Conservation (phyloP, 2,329 filamentous ascomycete species). For the Phaeoacremonium minimum region DNA sequence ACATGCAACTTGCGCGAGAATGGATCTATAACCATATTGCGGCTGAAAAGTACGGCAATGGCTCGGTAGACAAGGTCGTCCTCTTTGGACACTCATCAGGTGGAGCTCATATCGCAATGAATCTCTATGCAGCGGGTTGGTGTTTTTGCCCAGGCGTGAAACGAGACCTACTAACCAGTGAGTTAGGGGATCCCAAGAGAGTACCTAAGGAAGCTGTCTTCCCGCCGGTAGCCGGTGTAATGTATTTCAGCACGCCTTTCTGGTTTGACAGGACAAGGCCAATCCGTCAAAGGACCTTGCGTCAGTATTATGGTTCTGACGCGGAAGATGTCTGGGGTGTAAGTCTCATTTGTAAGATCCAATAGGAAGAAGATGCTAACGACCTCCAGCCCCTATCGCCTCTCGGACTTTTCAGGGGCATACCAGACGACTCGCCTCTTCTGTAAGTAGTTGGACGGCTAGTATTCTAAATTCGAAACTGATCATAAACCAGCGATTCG, state of each 20-base stretch:
- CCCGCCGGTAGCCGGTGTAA: constrained; percentile 10
- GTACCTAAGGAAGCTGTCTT: constrained; percentile 5
- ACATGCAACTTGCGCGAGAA: constrained; percentile 9
- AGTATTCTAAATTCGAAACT: no score
- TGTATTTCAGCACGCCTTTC: constrained; percentile 10
- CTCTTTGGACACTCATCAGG: constrained; percentile 12
- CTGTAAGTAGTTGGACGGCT: no score
- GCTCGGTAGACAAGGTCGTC: constrained; percentile 7
- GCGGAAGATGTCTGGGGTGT: constrained; percentile 10
- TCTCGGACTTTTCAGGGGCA: constrained; percentile 8
- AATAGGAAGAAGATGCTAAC: not conserved
- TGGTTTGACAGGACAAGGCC: constrained; percentile 10
- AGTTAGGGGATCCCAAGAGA: not conserved
- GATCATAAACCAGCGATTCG: constrained; percentile 4
- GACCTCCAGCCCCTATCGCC: constrained; percentile 6
- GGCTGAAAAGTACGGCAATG: constrained; percentile 6
- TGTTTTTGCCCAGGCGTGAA: not conserved
- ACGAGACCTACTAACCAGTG: not conserved
- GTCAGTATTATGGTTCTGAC: constrained; percentile 8
- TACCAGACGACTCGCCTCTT: constrained; percentile 8
- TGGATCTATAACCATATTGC: constrained; percentile 10
- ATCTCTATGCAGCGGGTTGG: constrained; percentile 11
- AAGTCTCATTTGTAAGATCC: constrained; percentile 1
- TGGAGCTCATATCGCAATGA: constrained; percentile 9
- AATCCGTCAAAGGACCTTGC: constrained; percentile 7